phyloP scores from a whole-genome alignment of 345 rosid genomes.

The Ceriops zippeliana region DNA sequence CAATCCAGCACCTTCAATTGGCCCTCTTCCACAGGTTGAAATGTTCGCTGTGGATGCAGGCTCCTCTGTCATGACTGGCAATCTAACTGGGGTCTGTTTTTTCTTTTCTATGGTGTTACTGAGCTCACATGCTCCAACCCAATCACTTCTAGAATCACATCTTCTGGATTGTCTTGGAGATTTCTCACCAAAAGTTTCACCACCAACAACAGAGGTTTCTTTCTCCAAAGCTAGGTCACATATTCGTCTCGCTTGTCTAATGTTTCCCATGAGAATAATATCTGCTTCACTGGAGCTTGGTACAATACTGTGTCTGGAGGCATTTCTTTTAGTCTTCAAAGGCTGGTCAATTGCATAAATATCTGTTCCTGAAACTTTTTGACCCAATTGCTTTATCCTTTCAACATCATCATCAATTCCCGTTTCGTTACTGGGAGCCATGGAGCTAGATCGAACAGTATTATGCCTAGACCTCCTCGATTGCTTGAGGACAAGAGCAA shows the following conservation, averaged over 20 bases:
- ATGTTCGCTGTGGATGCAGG: neutral
- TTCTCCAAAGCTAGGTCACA: conserved; percentile 11
- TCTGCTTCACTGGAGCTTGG: neutral
- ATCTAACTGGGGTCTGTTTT: conserved; percentile 8
- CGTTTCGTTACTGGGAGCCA: neutral
- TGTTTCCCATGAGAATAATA: conserved; percentile 3
- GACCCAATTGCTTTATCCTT: neutral
- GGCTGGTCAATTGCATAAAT: neutral
- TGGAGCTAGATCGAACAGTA: conserved; percentile 15
- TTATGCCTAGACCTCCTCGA: conserved; percentile 31
- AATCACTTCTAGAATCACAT: conserved; percentile 1
- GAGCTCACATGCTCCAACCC: conserved; percentile 5
- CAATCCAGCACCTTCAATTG: conserved; percentile 9
- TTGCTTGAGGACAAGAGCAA: neutral
- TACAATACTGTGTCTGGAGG: conserved; percentile 8
- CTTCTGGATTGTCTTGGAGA: conserved; percentile 18
- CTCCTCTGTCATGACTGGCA: neutral
- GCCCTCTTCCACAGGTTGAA: conserved; percentile 4
- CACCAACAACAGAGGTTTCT: neutral
- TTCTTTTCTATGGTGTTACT: conserved; percentile 11
- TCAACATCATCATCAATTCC: neutral
- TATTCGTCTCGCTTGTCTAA: conserved; percentile 5
- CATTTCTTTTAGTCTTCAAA: conserved; percentile 15
- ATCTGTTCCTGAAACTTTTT: conserved; percentile 1
- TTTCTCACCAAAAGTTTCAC: conserved; percentile 16